Evolutionary conservation across 2,329 filamentous ascomycete species (phyloP).

Genomic region (Aspergillus sclerotialis): DNA sequence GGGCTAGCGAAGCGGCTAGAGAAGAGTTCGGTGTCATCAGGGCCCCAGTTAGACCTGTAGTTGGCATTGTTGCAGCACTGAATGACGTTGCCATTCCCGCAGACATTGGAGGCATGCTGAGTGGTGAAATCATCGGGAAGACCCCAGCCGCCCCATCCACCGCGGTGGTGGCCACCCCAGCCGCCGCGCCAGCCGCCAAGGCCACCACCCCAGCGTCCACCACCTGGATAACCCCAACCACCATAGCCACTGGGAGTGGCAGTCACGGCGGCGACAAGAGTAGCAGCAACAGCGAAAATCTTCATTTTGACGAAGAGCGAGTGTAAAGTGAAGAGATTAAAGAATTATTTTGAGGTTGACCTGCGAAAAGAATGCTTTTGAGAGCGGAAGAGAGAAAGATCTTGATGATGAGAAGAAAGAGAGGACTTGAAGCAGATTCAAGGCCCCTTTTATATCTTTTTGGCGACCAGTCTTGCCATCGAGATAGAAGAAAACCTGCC

Average conservation of each 20-base stretch:
- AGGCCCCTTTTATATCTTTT: neutral
- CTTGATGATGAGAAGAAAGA: neutral
- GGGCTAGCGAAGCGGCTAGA: no score
- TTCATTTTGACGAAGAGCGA: neutral
- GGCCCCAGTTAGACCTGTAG: neutral
- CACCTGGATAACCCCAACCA: neutral
- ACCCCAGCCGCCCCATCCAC: neutral
- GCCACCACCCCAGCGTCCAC: no score
- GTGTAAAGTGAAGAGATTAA: neutral
- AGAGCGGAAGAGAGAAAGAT: neutral
- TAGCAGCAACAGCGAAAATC: neutral
- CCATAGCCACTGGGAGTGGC: no score
- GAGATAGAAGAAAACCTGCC: neutral
- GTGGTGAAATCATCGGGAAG: neutral
- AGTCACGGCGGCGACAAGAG: neutral
- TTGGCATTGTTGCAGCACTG: neutral
- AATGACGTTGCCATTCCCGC: neutral
- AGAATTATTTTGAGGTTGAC: no score
- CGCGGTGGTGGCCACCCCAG: neutral
- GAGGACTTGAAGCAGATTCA: neutral
- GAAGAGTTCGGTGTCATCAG: neutral
- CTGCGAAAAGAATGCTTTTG: neutral
- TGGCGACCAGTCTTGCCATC: neutral
- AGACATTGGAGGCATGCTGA: neutral
- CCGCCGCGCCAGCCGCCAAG: no score